Base-by-base conservation (phyloP, 1,284 basidiomycete species). In the Porogramme epimiltina region DNA sequence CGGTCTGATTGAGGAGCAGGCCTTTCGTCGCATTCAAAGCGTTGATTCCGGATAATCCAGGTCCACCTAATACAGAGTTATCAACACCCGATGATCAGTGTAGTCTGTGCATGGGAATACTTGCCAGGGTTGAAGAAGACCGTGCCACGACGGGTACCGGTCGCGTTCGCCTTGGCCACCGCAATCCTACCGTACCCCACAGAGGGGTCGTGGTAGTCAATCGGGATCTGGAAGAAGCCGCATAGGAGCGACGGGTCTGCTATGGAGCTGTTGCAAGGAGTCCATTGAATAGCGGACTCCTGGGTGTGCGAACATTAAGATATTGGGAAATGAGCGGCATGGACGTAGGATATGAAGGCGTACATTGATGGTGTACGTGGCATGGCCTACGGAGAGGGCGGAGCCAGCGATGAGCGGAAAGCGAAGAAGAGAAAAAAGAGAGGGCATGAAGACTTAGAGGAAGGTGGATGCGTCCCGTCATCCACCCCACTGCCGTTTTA, bases 141-240 rank as follows among this genome's bases (percentile, higher is more conserved):
- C 9, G 50, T 52, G 1, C 54, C 54, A 16, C 31, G 42, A 2
- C 47, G 42, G 2, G 45, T 41, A 19, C 40, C 44, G 3, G 56
- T 55, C 3, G 56, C 56, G 23, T 51, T 52, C 4, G 42, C 42
- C 39, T 55, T 55, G 39, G 49, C 38, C 8, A 58, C 18, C 15
- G 50, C 46, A 9, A 58, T 34, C 5, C 43, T 42, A 3, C 40
- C 56, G 0, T 20, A 51, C 8, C 56, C 56, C 4, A 19, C 50
- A 10, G 47, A 47, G 0, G 49, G 23, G 31, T 58, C 42, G 31
- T 47, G 36, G 22, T 58, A 58, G 44, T 58, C 56, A 8, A 58
- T 31, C 13, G 56, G 56, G n/a, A 58, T 31, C 4, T 47, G 42
- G 16, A 55, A 40, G 41, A 45, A 52, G 2, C 25, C 47, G 47